phyloP scores from a whole-genome alignment of 2,329 filamentous ascomycete genomes.

The Fusarium liriodendri region DNA sequence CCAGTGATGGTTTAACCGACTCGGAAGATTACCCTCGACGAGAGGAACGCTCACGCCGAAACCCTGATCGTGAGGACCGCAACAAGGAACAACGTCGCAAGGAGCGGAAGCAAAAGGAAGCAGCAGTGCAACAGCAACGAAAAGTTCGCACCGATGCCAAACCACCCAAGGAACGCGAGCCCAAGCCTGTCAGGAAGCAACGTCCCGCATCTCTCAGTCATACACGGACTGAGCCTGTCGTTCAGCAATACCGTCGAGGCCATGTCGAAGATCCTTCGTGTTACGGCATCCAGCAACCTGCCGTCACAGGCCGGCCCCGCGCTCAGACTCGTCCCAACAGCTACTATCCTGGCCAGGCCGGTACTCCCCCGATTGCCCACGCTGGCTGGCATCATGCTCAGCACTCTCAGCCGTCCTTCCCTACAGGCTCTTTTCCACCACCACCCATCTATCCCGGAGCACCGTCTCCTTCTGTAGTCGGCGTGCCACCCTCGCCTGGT shows the following conservation, averaged over 20 bases:
- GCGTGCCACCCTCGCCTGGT: slow-evolving; percentile 45
- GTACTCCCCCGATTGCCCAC: slow-evolving; percentile 40
- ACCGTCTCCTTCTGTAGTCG: slow-evolving; percentile 41
- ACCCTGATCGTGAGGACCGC: slow-evolving; percentile 45
- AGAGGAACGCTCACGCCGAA: slow-evolving; percentile 40
- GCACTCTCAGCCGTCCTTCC: slow-evolving; percentile 34
- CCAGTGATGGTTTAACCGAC: slow-evolving; percentile 51
- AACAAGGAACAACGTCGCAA: slow-evolving; percentile 46
- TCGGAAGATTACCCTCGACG: slow-evolving; percentile 58
- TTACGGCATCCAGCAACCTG: slow-evolving; percentile 51
- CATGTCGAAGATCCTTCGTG: slow-evolving; percentile 50
- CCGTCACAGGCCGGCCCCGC: slow-evolving; percentile 47
- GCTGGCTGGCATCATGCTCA: slow-evolving; percentile 45
- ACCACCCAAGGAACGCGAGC: slow-evolving; percentile 42
- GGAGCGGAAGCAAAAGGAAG: slow-evolving; percentile 41
- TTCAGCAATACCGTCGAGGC: slow-evolving; percentile 48
- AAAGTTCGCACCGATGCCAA: slow-evolving; percentile 40
- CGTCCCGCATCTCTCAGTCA: slow-evolving; percentile 48
- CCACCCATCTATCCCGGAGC: slow-evolving; percentile 42
- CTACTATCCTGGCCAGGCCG: slow-evolving; percentile 50
- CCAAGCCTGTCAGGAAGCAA: slow-evolving; percentile 43
- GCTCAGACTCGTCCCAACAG: slow-evolving; percentile 50
- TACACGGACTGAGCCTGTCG: slow-evolving; percentile 47
- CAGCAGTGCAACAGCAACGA: slow-evolving; percentile 40
- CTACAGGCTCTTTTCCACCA: slow-evolving; percentile 48